Conservation (phyloP, 805 yeast genomes). For the Starmerella roubikii region DNA sequence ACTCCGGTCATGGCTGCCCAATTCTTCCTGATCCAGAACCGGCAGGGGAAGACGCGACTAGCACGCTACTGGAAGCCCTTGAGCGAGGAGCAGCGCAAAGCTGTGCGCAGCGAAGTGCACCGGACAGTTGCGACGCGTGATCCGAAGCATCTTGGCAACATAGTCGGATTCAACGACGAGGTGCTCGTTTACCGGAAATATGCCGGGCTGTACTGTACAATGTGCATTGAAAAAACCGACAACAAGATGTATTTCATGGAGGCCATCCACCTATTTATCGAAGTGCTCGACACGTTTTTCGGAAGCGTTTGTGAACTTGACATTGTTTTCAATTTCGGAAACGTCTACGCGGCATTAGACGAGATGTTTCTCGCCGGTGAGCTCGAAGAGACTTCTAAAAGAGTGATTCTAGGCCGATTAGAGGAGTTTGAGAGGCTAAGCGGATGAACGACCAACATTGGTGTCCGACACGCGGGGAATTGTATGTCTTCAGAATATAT, state of each 20-base stretch:
- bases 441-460: too few species aligned
- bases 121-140: conserved; percentile 70
- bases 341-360: conserved; percentile 68
- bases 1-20: conserved; percentile 85
- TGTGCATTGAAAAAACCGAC: conserved; percentile 65
- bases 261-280: conserved; percentile 76
- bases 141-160: conserved; percentile 68
- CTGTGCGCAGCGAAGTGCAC: conserved; percentile 52
- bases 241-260: conserved; percentile 75
- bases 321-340: conserved; percentile 80
- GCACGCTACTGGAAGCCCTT: conserved; percentile 59
- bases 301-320: conserved; percentile 90
- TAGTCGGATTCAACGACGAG: conserved; percentile 52
- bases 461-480: too few species aligned
- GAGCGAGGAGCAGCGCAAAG: conserved; percentile 34
- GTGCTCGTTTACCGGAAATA: conserved; percentile 77
- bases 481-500: too few species aligned
- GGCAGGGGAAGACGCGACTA: conserved; percentile 86
- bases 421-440: conserved; percentile 49
- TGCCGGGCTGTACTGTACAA: conserved; percentile 83
- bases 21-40: conserved; percentile 67
- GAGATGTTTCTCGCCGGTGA: conserved; percentile 87
- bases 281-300: conserved; percentile 71
- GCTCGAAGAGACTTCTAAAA: conserved; percentile 70
- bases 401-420: conserved; percentile 49